Percentiles rank a stretch among this genome's conserved stretches.
Evolutionary conservation across 208 protist species (phyloP).

Genomic region (Strigomonas galati): DNA sequence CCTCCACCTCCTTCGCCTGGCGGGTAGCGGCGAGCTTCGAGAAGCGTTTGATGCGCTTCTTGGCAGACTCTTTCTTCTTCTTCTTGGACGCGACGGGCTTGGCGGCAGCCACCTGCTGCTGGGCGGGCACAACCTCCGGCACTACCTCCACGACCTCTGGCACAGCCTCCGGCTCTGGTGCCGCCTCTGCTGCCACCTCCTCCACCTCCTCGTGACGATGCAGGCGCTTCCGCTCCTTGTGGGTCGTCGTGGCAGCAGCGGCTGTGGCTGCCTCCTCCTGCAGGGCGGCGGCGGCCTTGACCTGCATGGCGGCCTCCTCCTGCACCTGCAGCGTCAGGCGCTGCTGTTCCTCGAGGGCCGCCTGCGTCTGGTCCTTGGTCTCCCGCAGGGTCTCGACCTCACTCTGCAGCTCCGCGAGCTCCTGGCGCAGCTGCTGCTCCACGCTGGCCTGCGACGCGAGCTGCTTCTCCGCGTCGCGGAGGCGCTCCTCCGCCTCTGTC

Average conservation of each 20-base stretch:
- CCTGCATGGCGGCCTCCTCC: slow-evolving; percentile 1
- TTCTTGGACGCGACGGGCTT: no score
- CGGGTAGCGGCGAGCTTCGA: slow-evolving; percentile 17
- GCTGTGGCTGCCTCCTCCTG: neutral
- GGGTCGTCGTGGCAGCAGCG: neutral
- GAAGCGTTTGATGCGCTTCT: slow-evolving; percentile 20
- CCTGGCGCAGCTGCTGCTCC: neutral
- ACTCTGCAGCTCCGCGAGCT: neutral
- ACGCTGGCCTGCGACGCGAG: neutral
- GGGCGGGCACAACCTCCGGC: neutral
- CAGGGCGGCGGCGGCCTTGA: neutral
- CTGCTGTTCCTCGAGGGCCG: neutral
- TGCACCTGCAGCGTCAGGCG: neutral
- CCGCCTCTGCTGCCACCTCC: neutral
- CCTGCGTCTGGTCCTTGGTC: neutral
- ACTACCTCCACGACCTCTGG: neutral
- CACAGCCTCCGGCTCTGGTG: no score
- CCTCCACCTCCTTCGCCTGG: slow-evolving; percentile 1
- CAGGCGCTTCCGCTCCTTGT: no score
- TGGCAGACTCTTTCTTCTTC: no score
- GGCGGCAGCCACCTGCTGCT: no score
- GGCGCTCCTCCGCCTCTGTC: neutral
- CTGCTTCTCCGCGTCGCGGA: neutral
- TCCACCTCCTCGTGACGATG: slow-evolving; percentile 2
- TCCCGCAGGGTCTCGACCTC: neutral